These are phyloP conservation scores for Heliamphora pulchella DNA, from an alignment of 179 eudicot genomes.

Conservation along the genomic window DNA sequence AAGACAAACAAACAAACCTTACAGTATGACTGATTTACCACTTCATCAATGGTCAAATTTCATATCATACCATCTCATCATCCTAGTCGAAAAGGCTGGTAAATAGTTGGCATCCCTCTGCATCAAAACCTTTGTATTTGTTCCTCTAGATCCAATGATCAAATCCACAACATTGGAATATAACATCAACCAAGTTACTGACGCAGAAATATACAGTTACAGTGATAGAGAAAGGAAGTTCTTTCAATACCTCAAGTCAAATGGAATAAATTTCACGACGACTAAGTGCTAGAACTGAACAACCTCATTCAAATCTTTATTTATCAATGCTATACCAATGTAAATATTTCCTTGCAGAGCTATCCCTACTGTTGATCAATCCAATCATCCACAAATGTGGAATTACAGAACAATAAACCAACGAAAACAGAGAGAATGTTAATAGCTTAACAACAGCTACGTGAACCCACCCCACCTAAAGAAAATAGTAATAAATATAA, in stretches of 20 bases:
- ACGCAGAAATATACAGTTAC: background rate
- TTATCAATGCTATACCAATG: too few relatives aligned
- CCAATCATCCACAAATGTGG: too few relatives aligned
- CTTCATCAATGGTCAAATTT: background rate
- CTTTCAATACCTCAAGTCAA: background rate
- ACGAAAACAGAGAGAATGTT: background rate
- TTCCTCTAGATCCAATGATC: background rate
- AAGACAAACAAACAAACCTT: too few relatives aligned
- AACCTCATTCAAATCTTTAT: background rate
- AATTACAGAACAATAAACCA: background rate
- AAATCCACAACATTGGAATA: background rate
- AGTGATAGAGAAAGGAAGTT: background rate
- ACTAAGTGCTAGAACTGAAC: background rate
- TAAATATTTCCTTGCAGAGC: too few relatives aligned
- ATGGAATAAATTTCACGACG: background rate
- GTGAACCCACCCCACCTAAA: background rate
- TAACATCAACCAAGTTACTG: background rate
- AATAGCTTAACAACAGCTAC: background rate
- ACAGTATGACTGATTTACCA: background rate
- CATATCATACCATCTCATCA: background rate
- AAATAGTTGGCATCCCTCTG: background rate
- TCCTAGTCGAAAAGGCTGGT: background rate
- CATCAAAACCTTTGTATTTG: background rate
- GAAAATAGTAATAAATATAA: background rate
- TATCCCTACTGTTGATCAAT: too few relatives aligned